Evolutionary conservation across 129 eudicot species (phyloP).

Genomic region (Centaurea solstitialis): DNA sequence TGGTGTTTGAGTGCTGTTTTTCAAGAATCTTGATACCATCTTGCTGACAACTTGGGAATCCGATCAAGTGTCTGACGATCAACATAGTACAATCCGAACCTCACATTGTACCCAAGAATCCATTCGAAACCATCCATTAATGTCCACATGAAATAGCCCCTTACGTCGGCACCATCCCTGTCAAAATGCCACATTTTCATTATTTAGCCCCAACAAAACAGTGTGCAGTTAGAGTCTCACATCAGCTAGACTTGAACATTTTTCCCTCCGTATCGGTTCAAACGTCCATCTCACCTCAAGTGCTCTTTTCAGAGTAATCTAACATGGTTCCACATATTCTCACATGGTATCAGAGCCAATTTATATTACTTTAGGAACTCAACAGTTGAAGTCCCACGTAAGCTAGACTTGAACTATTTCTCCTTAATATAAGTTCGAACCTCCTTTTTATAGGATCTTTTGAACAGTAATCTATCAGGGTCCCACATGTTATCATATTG

Average conservation of each 20-base stretch:
- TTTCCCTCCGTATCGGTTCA: too few relatives aligned
- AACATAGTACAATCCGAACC: conserved; percentile 62
- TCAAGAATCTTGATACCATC: conserved; percentile 68
- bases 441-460: background rate
- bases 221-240: background rate
- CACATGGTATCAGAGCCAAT: too few relatives aligned
- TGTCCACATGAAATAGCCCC: conserved; percentile 85
- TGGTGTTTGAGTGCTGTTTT: conserved; percentile 26
- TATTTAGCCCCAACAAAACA: background rate
- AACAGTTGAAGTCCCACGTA: background rate
- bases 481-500: background rate
- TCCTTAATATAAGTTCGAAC: too few relatives aligned
- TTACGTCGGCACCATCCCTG: conserved; percentile 85
- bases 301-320: background rate
- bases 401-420: too few relatives aligned
- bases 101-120: conserved; percentile 50
- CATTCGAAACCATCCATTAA: conserved; percentile 90
- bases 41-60: conserved; percentile 68
- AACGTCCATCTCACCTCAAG: too few relatives aligned
- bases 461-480: background rate
- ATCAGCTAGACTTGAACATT: background rate
- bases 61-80: conserved; percentile 63
- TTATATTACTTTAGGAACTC: background rate
- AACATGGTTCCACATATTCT: background rate
- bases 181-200: background rate